Evolutionary conservation across 108 stramenopile genomes (phyloP).

Genomic region (Hondaea fermentalgiana): DNA sequence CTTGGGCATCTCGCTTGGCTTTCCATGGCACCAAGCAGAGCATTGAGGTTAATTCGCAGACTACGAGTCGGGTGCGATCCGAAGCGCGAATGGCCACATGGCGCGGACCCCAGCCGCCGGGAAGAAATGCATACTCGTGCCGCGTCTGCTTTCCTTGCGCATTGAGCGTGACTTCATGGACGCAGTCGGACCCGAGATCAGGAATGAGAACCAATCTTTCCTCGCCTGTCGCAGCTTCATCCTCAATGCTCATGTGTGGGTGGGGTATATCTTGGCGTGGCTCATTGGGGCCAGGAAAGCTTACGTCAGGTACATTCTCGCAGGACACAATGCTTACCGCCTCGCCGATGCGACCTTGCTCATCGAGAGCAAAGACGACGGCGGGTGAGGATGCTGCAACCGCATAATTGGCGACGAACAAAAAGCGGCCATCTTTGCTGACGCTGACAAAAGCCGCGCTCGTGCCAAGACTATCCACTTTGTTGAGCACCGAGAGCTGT

Average conservation of each 20-base stretch:
- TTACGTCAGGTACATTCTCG: not conserved
- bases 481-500: not conserved
- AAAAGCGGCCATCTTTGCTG: not conserved
- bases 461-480: not conserved
- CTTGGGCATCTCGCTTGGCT: not conserved
- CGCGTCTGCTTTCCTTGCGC: not conserved
- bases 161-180: not conserved
- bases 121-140: not conserved
- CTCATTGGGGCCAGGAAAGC: not conserved
- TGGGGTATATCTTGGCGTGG: not conserved
- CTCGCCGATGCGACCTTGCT: not conserved
- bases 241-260: not conserved
- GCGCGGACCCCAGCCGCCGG: not conserved
- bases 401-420: not conserved
- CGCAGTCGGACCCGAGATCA: not conserved
- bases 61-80: not conserved
- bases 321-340: not conserved
- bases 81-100: not conserved
- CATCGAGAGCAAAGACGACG: conserved; percentile 6
- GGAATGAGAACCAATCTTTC: not conserved
- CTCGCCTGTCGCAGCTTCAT: not conserved
- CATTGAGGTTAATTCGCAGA: not conserved
- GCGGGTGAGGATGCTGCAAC: not conserved
- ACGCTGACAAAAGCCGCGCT: not conserved
- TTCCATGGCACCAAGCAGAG: not conserved